Base-by-base conservation (phyloP, 2,329 filamentous ascomycete genomes). In the Apiospora pterosperma region DNA sequence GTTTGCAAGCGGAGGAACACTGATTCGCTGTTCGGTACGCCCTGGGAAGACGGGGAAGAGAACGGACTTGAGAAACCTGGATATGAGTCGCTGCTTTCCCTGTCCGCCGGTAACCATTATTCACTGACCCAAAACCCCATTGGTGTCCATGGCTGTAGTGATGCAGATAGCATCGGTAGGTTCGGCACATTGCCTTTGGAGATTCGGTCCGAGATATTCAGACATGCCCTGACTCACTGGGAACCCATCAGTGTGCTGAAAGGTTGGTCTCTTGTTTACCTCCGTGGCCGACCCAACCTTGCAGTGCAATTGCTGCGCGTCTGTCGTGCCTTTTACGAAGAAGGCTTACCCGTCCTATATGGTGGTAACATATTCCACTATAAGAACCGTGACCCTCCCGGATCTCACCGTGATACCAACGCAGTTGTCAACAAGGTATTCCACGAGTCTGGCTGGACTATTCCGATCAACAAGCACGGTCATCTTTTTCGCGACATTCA, bases 331-430 rank as follows among this genome's bases (percentile, higher is more conserved):
- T 67, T 82, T 34, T 75, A 75, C 36, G 7, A 59, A 0, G 80
- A 84, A 69, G 79, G 78, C 2, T 67, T 76, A 2, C 69, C 69
- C 1, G 70, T 85, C 5, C 74, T 86, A 0, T 86, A 83, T 64
- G 79, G 81, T 3, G 74, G 78, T 34, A 86, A 86, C 61, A 75
- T 62, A 0, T 86, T 86, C 65, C 67, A 75, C 1, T 85, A 86
- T 66, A 72, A 76, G 8, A 71, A 85, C 14, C 77, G 82, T 1
- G 81, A 85, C 65, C 70, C 71, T 1, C 3, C 21, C 11, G 36
- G 59, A 14, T 39, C 64, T 64, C 16, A 67, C 60, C 8, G 21
- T 3, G 62, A 62, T 10, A 71, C 69, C 31, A 5, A 34, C 11
- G 23, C 3, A 1, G 65, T 71, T 4, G 28, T 67, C n/a, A 36